Evolutionary conservation across 345 rosid species (phyloP).

Genomic region (Cochlearia excelsa): DNA sequence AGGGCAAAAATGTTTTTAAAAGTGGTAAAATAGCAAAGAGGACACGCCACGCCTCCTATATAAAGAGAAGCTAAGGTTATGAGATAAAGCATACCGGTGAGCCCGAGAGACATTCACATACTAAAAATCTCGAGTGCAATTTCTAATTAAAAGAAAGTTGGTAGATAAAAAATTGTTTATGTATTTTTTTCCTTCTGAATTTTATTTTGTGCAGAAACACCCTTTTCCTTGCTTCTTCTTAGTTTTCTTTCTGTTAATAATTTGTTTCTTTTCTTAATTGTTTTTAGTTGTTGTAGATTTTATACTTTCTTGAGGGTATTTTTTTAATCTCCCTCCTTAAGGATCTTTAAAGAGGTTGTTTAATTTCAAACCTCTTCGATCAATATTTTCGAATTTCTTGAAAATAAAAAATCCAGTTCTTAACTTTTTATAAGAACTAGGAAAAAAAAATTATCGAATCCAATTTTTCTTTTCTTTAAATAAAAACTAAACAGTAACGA

Average conservation of each 20-base stretch:
- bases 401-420: conserved; percentile 39
- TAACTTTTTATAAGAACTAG: conserved; percentile 41
- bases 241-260: too few relatives aligned
- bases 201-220: neutral
- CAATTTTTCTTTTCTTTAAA: neutral
- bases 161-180: neutral
- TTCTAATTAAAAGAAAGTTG: neutral
- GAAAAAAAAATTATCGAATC: conserved; percentile 11
- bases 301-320: conserved; percentile 33
- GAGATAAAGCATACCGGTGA: conserved; percentile 30
- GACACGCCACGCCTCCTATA: conserved; percentile 33
- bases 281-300: conserved; percentile 36
- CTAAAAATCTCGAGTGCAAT: conserved; percentile 19
- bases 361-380: conserved; percentile 53
- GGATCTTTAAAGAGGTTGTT: conserved; percentile 46
- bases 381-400: conserved; percentile 6
- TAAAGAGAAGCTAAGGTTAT: conserved; percentile 3
- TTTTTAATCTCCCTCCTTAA: neutral
- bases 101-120: conserved; percentile 31
- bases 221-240: too few relatives aligned
- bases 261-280: too few relatives aligned
- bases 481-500: neutral
- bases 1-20: conserved; percentile 1
- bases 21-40: neutral
- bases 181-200: neutral